phyloP scores from a whole-genome alignment of 805 yeast genomes.

The Zygosaccharomyces lentus region DNA sequence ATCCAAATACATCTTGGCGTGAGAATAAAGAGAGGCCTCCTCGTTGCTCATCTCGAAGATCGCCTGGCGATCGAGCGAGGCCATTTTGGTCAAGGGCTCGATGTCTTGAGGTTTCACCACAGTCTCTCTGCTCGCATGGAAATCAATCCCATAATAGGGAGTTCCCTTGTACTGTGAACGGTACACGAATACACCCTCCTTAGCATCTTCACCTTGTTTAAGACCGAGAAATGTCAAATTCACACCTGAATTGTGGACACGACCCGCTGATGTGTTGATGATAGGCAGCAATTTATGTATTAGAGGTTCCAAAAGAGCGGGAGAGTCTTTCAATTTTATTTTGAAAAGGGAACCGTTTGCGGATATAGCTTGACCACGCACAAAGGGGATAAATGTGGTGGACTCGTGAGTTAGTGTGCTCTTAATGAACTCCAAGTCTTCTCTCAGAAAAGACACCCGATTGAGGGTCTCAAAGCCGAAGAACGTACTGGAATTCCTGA shows the following conservation, averaged over 20 bases:
- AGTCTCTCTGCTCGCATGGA: conserved; percentile 23
- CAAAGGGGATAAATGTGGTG: conserved; percentile 41
- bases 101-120: conserved; percentile 7
- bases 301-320: conserved; percentile 5
- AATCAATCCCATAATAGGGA: conserved; percentile 63
- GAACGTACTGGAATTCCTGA: conserved; percentile 15
- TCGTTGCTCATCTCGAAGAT: conserved; percentile 24
- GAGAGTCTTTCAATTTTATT: conserved; percentile 7
- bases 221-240: conserved; percentile 28
- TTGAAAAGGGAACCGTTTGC: conserved; percentile 10
- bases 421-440: conserved; percentile 45
- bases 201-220: conserved; percentile 7
- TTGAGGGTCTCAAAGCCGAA: conserved; percentile 51
- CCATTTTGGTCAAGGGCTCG: conserved; percentile 7
- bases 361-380: conserved; percentile 32
- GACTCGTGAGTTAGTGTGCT: conserved; percentile 41
- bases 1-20: conserved; percentile 78
- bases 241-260: conserved; percentile 17
- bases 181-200: conserved; percentile 39
- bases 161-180: conserved; percentile 50
- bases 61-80: conserved; percentile 6
- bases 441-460: conserved; percentile 54
- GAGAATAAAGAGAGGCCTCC: conserved; percentile 70
- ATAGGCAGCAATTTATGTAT: conserved; percentile 8
- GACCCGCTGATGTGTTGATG: conserved; percentile 15